Percentiles rank a stretch among this genome's conserved stretches.
Conservation (phyloP, 208 protist genomes). For the Trypanosomatidae sp. region DNA sequence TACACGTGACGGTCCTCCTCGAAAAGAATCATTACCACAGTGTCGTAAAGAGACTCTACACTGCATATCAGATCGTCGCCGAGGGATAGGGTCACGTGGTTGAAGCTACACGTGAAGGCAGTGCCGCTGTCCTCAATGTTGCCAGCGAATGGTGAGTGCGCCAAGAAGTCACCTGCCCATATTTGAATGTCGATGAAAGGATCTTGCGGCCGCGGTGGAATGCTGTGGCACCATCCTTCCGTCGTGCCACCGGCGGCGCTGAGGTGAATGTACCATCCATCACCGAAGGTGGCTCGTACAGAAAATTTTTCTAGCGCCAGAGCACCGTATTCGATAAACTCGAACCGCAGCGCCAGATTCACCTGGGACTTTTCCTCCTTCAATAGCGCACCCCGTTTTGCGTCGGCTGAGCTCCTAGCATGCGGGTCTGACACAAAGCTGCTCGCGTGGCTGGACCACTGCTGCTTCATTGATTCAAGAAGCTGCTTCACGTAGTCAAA, state of each 20-base stretch:
- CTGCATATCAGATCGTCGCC: constrained; percentile 35
- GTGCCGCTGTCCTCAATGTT: constrained; percentile 49
- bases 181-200: constrained; percentile 27
- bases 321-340: constrained; percentile 25
- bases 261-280: constrained; percentile 47
- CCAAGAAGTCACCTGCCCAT: constrained; percentile 48
- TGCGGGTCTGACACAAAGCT: not conserved
- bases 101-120: constrained; percentile 38
- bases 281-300: constrained; percentile 11
- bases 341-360: constrained; percentile 9
- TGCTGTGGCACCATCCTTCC: constrained; percentile 30
- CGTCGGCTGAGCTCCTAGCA: not conserved
- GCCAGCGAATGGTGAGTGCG: constrained; percentile 37
- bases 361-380: not conserved
- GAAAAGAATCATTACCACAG: constrained; percentile 42
- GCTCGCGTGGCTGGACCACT: constrained; percentile 3
- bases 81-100: constrained; percentile 32
- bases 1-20: constrained; percentile 55
- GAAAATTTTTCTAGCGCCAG: constrained; percentile 22
- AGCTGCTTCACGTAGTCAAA: constrained; percentile 25
- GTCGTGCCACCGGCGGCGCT: constrained; percentile 30
- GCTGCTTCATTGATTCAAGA: constrained; percentile 1
- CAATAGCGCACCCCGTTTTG: not conserved
- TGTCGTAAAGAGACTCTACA: constrained; percentile 47
- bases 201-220: constrained; percentile 18